Base-by-base conservation (phyloP, 805 yeast species). In the Myxozyma vanderwaltii region DNA sequence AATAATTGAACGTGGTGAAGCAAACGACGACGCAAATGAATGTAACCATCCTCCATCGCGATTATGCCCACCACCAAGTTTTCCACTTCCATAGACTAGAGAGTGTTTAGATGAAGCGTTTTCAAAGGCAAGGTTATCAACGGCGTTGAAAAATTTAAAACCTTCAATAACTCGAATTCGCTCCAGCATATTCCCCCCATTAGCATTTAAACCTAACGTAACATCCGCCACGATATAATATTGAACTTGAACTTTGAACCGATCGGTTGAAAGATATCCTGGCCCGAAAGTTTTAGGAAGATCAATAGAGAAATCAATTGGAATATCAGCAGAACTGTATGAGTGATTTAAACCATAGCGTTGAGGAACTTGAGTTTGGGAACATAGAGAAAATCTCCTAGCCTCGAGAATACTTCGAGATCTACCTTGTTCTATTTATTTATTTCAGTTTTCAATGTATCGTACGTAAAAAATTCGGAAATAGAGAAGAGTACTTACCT, bases 81-180 rank as follows among this genome's bases (percentile, higher is more conserved):
- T 48, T 4, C 33, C 52, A 23, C 43, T 35, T 13, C 52, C 52
- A 21, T 48, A 48, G 12, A 26, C 33, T 13, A 40, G 40, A 6
- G 17, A 7, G 2, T 10, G 23, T n/a, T n/a, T 19, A 7, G 40
- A 23, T 8, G 33, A 31, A 10, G 39, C 40, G 7, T n/a, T 4
- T 5, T 19, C 17, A 8, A 47, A 31, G 12, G 21, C 48, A 4
- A 21, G 15, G 21, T 10, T 7, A 6, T 47, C 51, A 31, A 31
- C 26, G 15, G 49, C 26, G 23, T 58, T 58, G 27, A 52, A 58
- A 44, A 47, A 58, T 41, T 40, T 52, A 10, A 58, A 47, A 15
- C 39, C 50, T 27, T 44, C 19, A 4, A 35, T 35, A 17, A 48
- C 19, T 1, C 43, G 52, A 8, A 48, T 3, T 5, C 27, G 24